Conservation (phyloP, 2,329 filamentous ascomycete genomes). For the Grosmannia serpens region DNA sequence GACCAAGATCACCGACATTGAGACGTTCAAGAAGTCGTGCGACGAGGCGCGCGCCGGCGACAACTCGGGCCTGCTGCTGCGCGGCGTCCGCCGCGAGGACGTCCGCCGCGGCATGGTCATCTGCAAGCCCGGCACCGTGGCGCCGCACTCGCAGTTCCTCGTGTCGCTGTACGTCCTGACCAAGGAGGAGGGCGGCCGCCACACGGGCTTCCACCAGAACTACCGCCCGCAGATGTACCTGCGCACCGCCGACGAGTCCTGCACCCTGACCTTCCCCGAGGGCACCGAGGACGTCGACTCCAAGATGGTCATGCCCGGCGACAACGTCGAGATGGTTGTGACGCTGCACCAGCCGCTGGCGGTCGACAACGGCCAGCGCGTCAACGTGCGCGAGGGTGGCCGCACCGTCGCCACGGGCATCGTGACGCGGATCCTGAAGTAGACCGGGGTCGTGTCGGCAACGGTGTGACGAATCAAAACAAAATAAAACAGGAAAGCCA, state of each 20-base stretch:
- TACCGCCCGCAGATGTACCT: conserved; percentile 96
- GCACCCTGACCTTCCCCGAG: conserved; percentile 77
- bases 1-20: conserved; percentile 99
- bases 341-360: conserved; percentile 76
- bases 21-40: conserved; percentile 99
- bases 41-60: conserved; percentile 93
- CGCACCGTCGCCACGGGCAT: conserved; percentile 78
- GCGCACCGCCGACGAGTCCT: conserved; percentile 75
- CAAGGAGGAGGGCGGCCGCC: conserved; percentile 96
- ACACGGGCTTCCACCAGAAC: conserved; percentile 91
- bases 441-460: conserved; percentile 16
- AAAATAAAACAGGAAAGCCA: not conserved
- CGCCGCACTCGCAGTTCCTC: conserved; percentile 84
- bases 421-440: conserved; percentile 60
- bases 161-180: conserved; percentile 92
- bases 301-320: conserved; percentile 93
- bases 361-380: conserved; percentile 82
- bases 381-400: conserved; percentile 97
- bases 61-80: conserved; percentile 94
- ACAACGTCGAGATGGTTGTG: conserved; percentile 97
- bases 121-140: conserved; percentile 69
- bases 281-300: conserved; percentile 57
- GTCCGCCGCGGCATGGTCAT: conserved; percentile 92
- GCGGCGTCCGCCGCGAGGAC: conserved; percentile 93
- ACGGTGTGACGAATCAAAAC: conserved; percentile 1